Evolutionary conservation across 2,329 filamentous ascomycete species (phyloP).

Genomic region (Fusarium continuum): DNA sequence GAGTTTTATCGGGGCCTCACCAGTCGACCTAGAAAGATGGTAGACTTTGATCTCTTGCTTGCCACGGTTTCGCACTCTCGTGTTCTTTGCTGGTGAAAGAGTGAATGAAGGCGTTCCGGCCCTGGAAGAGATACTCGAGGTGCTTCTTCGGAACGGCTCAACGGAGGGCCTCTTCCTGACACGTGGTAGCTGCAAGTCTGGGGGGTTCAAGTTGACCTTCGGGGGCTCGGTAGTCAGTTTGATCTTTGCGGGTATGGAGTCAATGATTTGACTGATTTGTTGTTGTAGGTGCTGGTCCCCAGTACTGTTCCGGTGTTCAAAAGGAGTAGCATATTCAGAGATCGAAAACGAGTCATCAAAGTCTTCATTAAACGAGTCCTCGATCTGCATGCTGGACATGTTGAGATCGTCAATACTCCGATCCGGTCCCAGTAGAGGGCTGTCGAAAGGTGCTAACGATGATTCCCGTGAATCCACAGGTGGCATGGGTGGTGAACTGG

Average conservation of each 20-base stretch:
- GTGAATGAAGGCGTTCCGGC: constrained; percentile 74
- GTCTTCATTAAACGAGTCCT: constrained; percentile 58
- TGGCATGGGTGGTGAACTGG: constrained; percentile 58
- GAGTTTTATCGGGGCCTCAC: constrained; percentile 89
- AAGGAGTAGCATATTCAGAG: constrained; percentile 42
- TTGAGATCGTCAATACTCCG: constrained; percentile 53
- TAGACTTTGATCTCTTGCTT: constrained; percentile 88
- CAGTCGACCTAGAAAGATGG: constrained; percentile 84
- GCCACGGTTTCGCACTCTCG: constrained; percentile 59
- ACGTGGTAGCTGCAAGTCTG: constrained; percentile 63
- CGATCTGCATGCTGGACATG: constrained; percentile 53
- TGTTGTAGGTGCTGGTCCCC: constrained; percentile 77
- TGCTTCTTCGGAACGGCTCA: constrained; percentile 57
- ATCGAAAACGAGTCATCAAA: constrained; percentile 54
- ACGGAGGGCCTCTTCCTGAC: constrained; percentile 55
- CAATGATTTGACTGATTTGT: constrained; percentile 82
- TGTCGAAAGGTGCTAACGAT: constrained; percentile 56
- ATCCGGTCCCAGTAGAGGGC: constrained; percentile 55
- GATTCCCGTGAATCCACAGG: constrained; percentile 30
- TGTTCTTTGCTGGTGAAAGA: constrained; percentile 69
- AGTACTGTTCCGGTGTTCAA: constrained; percentile 48
- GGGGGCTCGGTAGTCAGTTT: constrained; percentile 69
- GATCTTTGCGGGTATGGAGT: constrained; percentile 81
- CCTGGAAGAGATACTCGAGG: constrained; percentile 62
- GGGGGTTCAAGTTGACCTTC: constrained; percentile 65